A percentile compares a stretch with the other conserved stretches of the same genome.
phyloP scores from a whole-genome alignment of 2,329 filamentous ascomycete genomes.

The Blastomyces percursus region DNA sequence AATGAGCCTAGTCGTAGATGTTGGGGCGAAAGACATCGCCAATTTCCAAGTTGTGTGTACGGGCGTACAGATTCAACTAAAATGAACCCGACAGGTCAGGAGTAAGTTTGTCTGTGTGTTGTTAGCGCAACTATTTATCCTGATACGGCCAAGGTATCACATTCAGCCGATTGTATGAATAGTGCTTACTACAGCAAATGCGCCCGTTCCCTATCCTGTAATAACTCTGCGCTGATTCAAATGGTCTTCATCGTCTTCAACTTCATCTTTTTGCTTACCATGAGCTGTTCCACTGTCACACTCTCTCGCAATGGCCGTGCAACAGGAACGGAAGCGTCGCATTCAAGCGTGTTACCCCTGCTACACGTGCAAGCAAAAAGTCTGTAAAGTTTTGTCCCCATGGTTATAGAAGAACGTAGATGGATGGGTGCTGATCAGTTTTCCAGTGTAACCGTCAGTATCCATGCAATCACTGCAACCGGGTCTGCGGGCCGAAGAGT shows the following conservation, averaged over 20 bases:
- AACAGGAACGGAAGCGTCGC: neutral
- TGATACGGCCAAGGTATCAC: too few species aligned
- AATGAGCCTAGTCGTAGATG: neutral
- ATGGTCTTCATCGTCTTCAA: too few species aligned
- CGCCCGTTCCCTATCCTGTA: too few species aligned
- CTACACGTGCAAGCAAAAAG: conserved; percentile 5
- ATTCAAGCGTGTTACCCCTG: conserved; percentile 2
- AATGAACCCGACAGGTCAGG: too few species aligned
- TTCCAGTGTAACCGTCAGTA: neutral
- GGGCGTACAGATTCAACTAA: too few species aligned
- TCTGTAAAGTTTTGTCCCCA: neutral
- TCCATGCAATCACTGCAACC: neutral
- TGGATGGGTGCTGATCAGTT: neutral
- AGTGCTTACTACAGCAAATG: too few species aligned
- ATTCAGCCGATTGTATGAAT: too few species aligned
- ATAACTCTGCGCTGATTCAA: too few species aligned
- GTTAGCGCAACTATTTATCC: too few species aligned
- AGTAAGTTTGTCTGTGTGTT: too few species aligned
- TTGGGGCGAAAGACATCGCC: neutral
- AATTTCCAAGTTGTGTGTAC: too few species aligned
- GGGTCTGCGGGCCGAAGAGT: neutral
- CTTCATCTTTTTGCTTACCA: neutral
- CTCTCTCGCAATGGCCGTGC: neutral
- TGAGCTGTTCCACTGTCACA: neutral
- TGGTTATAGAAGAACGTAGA: neutral